Evolutionary conservation across 768 basidiomycete genomes (phyloP).

Genomic region (Amanita subjunquillea): DNA sequence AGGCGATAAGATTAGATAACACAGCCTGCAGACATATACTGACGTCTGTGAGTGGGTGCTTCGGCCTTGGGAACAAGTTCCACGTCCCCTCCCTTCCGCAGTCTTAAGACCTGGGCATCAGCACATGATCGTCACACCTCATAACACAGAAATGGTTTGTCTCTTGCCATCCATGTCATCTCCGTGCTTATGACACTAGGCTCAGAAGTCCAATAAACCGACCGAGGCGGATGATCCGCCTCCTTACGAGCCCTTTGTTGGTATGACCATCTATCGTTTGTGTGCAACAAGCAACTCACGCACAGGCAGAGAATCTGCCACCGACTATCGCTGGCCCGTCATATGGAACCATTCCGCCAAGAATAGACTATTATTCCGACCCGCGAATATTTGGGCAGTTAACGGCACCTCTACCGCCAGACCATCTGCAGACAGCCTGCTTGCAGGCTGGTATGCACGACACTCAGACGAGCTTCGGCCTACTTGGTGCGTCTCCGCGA

Average conservation of each 20-base stretch:
- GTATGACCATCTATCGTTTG: background rate
- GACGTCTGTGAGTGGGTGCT: too few relatives aligned
- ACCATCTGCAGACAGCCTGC: constrained; percentile 77
- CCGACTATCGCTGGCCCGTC: constrained; percentile 10
- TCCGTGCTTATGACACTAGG: background rate
- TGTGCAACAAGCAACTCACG: background rate
- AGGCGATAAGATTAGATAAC: too few relatives aligned
- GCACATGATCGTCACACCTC: background rate
- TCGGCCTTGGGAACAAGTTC: too few relatives aligned
- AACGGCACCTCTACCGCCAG: constrained; percentile 59
- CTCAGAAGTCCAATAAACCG: background rate
- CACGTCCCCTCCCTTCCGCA: background rate
- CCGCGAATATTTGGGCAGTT: constrained; percentile 47
- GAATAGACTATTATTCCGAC: constrained; percentile 61
- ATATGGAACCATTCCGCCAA: constrained; percentile 27
- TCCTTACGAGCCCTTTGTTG: background rate
- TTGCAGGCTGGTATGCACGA: constrained; percentile 66
- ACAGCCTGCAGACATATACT: too few relatives aligned
- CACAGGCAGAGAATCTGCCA: background rate
- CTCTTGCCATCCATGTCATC: background rate
- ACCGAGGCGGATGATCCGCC: background rate
- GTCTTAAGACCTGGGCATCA: background rate
- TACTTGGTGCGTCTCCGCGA: constrained; percentile 45
- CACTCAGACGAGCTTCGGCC: constrained; percentile 50
- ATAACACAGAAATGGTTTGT: background rate